Base-by-base conservation (phyloP, 352 stramenopile genomes). In the Pythium grandisporangium region DNA sequence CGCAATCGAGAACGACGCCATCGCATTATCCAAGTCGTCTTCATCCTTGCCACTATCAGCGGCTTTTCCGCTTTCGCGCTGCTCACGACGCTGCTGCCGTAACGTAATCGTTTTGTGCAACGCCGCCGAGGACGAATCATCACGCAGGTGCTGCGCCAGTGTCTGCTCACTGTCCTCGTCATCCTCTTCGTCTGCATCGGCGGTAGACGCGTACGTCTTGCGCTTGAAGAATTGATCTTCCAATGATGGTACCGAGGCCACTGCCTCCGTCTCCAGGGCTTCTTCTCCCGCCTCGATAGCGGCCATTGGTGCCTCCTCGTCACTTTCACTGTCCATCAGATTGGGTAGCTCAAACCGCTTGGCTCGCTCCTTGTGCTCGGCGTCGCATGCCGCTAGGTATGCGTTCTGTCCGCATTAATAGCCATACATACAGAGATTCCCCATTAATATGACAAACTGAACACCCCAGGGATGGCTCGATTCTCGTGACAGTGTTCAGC, bases 91-190 rank as follows among this genome's bases (percentile, higher is more conserved):
- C 27, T 64, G 52, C 23, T 80, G 65, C 16, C 70, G 76, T 56
- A 73, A 55, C 20, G 62, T 33, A 37, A 73, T 68, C 4, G 72
- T 89, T 57, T 86, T 89, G 45, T 76, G 64, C 25, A 86, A 45
- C 5, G 68, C 61, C 23, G 58, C 55, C 0, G 50, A 54, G 0
- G 68, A 57, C n/a, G n/a, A n/a, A n/a, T n/a, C n/a, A n/a, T n/a
- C n/a, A n/a, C n/a, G n/a, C 35, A 78, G 26, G 17, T 78, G 70
- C 34, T 86, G 55, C 16, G 85, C 86, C 51, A 74, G 80, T 4
- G 70, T 82, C 37, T 85, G 60, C 11, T 19, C 47, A 2, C 53
- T 48, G 11, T 86, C 55, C 35, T 86, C 72, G 16, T 82, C 66
- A 20, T 86, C 70, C 10, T 66, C 79, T 34, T 63, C 69, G 6